These are phyloP conservation scores for Candolleomyces efflorescens DNA, from an alignment of 768 basidiomycete species.

Conservation along the genomic window DNA sequence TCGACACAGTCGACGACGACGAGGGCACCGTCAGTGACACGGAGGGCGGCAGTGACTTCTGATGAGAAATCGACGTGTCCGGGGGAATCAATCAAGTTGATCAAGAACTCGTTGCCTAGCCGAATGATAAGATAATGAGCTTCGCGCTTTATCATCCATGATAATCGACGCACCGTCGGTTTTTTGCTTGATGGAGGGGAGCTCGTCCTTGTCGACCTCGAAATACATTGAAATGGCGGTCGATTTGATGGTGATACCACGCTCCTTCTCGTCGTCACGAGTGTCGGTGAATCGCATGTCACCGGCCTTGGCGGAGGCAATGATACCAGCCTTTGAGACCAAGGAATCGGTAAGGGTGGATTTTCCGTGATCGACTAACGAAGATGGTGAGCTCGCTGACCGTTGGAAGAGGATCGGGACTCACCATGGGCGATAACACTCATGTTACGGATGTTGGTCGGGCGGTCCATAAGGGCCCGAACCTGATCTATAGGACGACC, in stretches of 20 bases:
- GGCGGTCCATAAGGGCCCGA: conserved; percentile 81
- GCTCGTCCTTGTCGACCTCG: conserved; percentile 87
- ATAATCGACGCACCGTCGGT: conserved; percentile 62
- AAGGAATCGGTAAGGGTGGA: conserved; percentile 98
- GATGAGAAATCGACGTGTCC: conserved; percentile 99
- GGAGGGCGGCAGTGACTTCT: conserved; percentile 98
- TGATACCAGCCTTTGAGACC: conserved; percentile 99
- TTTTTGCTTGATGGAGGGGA: conserved; percentile 86
- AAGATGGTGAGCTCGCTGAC: conserved; percentile 7
- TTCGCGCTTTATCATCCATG: background rate
- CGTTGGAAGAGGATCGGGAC: conserved; percentile 21
- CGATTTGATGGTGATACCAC: conserved; percentile 99
- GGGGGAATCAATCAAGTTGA: conserved; percentile 99
- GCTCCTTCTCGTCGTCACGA: conserved; percentile 96
- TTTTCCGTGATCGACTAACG: conserved; percentile 97
- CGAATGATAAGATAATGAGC: conserved; percentile 1
- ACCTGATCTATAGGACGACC: conserved; percentile 62
- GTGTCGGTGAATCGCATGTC: conserved; percentile 98
- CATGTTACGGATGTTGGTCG: conserved; percentile 95
- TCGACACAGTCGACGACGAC: conserved; percentile 99
- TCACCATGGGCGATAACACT: conserved; percentile 85
- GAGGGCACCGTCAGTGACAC: conserved; percentile 99
- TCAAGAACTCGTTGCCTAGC: conserved; percentile 91
- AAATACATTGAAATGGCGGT: conserved; percentile 99
- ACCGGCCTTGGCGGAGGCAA: conserved; percentile 90